Evolutionary conservation across 257 asterid genomes (phyloP), one percentile per base, ranked within the genome.

Genomic region (Knoxia roxburghii): DNA sequence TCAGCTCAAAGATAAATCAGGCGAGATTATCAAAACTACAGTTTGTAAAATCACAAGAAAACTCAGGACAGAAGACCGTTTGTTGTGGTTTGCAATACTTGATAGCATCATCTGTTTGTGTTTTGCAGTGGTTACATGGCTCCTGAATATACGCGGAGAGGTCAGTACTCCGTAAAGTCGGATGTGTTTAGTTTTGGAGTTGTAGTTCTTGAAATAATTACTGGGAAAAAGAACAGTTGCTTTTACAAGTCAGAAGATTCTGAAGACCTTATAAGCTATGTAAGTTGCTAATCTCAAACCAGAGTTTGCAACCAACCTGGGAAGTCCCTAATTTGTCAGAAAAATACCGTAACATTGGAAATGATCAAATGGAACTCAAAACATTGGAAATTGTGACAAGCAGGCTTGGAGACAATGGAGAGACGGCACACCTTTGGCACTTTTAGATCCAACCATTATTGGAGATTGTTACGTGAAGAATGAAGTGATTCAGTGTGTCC

Each of bases 111-210:
- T 55, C 1, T 35, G 6, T n/a, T 32, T 67, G 43, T 64, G 24
- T 39, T 24, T n/a, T 39, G 57, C 37, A 78, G 82, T 49, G 82
- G 79, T 27, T 78, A 70, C 54, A 78, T 78, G 82, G 64, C 82
- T 48, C 82, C 79, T 0, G 82, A 78, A 56, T 78, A 65, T 35
- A 67, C 72, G 11, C 66, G 59, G 71, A 45, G 67, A 12, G 82
- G 82, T 7, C 45, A 37, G 14, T 78, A 27, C 48, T 78, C 82
- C 0, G 43, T 67, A n/a, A 78, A 78, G 39, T 78, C 82, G 6
- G 82, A 74, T n/a, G 79, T 74, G 1, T 78, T 67, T 29, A 74
- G 82, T 61, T 78, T 78, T 37, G 82, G 82, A 2, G 72, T 74
- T 8, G 24, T 78, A 8, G n/a, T 74, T 39, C 65, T 78, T 6